A percentile compares a stretch with the other conserved stretches of the same genome.
phyloP scores from a whole-genome alignment of 768 basidiomycete genomes.

The Lentinula sp. region DNA sequence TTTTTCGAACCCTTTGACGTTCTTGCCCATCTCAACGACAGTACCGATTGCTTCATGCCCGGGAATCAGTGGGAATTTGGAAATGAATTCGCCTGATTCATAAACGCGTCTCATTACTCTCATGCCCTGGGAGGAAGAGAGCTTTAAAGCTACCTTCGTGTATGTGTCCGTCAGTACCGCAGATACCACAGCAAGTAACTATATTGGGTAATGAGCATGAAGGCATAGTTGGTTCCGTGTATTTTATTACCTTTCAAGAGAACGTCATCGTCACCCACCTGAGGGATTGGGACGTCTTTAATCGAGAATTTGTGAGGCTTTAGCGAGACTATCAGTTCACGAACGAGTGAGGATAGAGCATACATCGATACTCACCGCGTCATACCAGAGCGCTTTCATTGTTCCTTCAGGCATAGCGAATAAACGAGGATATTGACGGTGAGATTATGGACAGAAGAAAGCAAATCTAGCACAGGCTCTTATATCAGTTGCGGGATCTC shows the following conservation, averaged over 20 bases:
- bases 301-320: conserved; percentile 66
- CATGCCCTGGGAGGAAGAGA: neutral
- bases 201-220: neutral
- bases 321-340: conserved; percentile 7
- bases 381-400: conserved; percentile 76
- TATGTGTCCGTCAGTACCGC: conserved; percentile 60
- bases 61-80: conserved; percentile 68
- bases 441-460: neutral
- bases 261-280: conserved; percentile 62
- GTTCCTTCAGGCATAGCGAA: conserved; percentile 46
- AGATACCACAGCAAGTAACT: conserved; percentile 46
- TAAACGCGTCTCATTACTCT: neutral
- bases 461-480: neutral
- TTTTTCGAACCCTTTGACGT: conserved; percentile 67
- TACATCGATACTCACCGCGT: conserved; percentile 34
- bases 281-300: conserved; percentile 61
- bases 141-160: conserved; percentile 35
- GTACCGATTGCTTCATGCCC: conserved; percentile 73
- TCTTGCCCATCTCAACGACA: conserved; percentile 69
- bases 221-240: neutral
- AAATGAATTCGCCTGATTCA: conserved; percentile 49
- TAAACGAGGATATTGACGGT: neutral
- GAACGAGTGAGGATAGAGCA: neutral
- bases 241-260: conserved; percentile 57
- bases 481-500: neutral